Conservation (phyloP, 1,284 basidiomycete genomes). For the Puccinia hordei region DNA sequence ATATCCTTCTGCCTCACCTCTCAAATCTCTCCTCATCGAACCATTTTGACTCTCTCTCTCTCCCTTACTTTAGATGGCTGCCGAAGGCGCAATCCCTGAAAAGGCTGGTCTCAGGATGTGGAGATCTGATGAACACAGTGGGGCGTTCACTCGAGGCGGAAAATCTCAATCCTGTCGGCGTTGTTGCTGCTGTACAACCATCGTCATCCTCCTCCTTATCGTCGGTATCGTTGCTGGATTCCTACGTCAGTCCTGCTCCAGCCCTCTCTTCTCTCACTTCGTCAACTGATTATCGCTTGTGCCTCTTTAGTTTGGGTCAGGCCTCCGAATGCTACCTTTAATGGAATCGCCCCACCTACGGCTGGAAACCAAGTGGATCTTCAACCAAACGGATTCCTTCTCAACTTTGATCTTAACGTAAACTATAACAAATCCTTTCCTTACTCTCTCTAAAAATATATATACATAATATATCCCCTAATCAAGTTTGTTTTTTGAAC, state of each 20-base stretch:
- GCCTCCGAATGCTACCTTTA: constrained; percentile 57
- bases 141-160: constrained; percentile 55
- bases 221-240: constrained; percentile 58
- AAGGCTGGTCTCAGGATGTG: constrained; percentile 58
- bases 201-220: constrained; percentile 56
- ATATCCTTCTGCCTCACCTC: too few species aligned
- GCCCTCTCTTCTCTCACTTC: neutral
- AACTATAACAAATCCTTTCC: neutral
- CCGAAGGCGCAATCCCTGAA: constrained; percentile 58
- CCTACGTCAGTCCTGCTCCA: constrained; percentile 53
- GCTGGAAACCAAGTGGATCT: constrained; percentile 54
- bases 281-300: neutral
- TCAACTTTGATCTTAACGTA: constrained; percentile 55
- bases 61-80: constrained; percentile 53
- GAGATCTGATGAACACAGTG: constrained; percentile 57
- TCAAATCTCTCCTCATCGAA: neutral
- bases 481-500: neutral
- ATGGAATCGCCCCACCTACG: constrained; percentile 55
- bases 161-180: constrained; percentile 54
- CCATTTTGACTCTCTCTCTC: neutral
- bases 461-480: too few species aligned
- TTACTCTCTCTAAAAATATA: neutral
- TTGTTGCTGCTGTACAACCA: constrained; percentile 56
- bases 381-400: constrained; percentile 53
- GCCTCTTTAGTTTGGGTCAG: constrained; percentile 55